These are phyloP conservation scores for Chernovozyma sophiae-reginae DNA, from an alignment of 1,139 yeast genomes.

Conservation along the genomic window DNA sequence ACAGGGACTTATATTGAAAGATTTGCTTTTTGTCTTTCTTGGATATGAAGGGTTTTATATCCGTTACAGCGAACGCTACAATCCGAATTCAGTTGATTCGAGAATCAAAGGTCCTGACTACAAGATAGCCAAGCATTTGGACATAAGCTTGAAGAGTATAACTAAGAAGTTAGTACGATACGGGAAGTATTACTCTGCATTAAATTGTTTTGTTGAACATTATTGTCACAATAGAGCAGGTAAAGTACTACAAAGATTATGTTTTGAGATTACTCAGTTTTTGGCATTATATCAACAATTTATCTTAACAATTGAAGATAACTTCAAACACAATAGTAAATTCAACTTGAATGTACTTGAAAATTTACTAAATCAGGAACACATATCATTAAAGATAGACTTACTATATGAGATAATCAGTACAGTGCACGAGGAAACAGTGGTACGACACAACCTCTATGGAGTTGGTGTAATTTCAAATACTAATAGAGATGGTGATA, in stretches of 20 bases:
- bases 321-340: constrained; percentile 40
- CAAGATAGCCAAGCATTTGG: constrained; percentile 67
- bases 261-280: constrained; percentile 52
- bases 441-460: constrained; percentile 14
- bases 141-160: constrained; percentile 70
- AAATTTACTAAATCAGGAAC: constrained; percentile 26
- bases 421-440: constrained; percentile 39
- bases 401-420: constrained; percentile 57
- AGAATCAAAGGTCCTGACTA: constrained; percentile 69
- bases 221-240: constrained; percentile 62
- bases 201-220: constrained; percentile 51
- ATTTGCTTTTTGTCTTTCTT: constrained; percentile 60
- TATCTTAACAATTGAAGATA: constrained; percentile 51
- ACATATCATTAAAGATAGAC: constrained; percentile 29
- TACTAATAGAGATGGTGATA: background rate
- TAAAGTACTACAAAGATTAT: constrained; percentile 67
- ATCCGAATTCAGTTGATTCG: constrained; percentile 32
- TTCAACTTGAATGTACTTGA: constrained; percentile 35
- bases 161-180: constrained; percentile 55
- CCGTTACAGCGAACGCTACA: constrained; percentile 60
- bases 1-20: constrained; percentile 70
- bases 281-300: constrained; percentile 45
- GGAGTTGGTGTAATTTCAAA: background rate
- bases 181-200: constrained; percentile 61
- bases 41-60: constrained; percentile 83